These are phyloP conservation scores for Termitomyces eurrhizus DNA, from an alignment of 768 basidiomycete genomes.

Conservation along the genomic window DNA sequence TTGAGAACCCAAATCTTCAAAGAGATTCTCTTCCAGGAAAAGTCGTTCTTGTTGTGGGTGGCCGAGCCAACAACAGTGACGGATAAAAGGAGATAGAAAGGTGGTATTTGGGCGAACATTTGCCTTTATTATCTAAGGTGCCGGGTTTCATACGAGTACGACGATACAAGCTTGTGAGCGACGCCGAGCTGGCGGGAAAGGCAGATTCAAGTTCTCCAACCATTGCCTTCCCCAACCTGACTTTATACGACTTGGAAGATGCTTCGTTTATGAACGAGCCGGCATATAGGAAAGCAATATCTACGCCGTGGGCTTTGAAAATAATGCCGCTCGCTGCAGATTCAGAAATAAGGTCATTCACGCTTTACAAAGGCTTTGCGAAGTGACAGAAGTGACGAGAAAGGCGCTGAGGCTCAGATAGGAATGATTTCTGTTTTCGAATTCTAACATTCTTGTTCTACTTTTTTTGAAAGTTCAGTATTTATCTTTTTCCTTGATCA, in stretches of 20 bases:
- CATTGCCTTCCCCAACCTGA: slow-evolving; percentile 2
- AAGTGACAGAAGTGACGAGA: background rate
- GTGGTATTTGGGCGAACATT: slow-evolving; percentile 30
- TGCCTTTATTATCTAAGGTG: slow-evolving; percentile 21
- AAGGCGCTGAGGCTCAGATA: background rate
- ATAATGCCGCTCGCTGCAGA: background rate
- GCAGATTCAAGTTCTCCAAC: slow-evolving; percentile 1
- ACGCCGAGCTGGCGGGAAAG: slow-evolving; percentile 12
- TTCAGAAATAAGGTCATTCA: slow-evolving; percentile 9
- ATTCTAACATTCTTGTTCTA: background rate
- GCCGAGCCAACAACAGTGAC: slow-evolving; percentile 7
- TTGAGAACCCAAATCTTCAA: slow-evolving; percentile 12
- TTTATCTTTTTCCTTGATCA: background rate
- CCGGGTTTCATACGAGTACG: slow-evolving; percentile 28
- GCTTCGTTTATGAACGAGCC: slow-evolving; percentile 1
- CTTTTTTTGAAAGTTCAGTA: background rate
- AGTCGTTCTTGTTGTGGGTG: slow-evolving; percentile 17
- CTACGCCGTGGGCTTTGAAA: slow-evolving; percentile 10
- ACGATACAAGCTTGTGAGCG: slow-evolving; percentile 21
- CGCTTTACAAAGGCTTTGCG: slow-evolving; percentile 10
- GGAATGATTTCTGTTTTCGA: background rate
- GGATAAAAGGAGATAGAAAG: slow-evolving; percentile 24
- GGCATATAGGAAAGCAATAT: slow-evolving; percentile 8
- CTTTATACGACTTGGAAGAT: slow-evolving; percentile 17
- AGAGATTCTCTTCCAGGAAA: slow-evolving; percentile 9